These are phyloP conservation scores for Syncephalastrum sp. DNA, from an alignment of 371 early-diverging fungal species.

Conservation along the genomic window DNA sequence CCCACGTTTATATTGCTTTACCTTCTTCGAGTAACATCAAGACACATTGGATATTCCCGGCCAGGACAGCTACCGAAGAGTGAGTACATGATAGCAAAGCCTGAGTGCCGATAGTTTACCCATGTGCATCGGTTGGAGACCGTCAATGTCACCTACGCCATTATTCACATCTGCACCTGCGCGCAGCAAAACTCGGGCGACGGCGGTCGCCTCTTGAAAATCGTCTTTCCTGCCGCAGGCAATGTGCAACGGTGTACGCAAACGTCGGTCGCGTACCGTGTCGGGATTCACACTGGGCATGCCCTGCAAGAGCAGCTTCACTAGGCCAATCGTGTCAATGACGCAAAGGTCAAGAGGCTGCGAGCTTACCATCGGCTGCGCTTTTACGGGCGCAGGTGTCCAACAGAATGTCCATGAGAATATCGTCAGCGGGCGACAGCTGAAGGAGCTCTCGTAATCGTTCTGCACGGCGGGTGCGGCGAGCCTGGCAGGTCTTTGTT, in stretches of 20 bases:
- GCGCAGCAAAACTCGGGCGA: constrained; percentile 35
- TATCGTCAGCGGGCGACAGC: constrained; percentile 24
- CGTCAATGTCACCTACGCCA: constrained; percentile 49
- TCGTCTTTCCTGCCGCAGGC: constrained; percentile 45
- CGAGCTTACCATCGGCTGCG: constrained; percentile 29
- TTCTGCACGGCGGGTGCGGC: constrained; percentile 22
- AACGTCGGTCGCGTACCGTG: constrained; percentile 38
- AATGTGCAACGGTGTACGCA: constrained; percentile 49
- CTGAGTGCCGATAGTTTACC: constrained; percentile 19
- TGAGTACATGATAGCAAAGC: background rate
- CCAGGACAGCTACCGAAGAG: constrained; percentile 35
- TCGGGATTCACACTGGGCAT: constrained; percentile 37
- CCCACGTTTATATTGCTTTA: constrained; percentile 15
- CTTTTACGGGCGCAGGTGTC: constrained; percentile 40
- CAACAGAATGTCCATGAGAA: constrained; percentile 33
- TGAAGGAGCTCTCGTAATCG: constrained; percentile 33
- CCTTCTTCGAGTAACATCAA: constrained; percentile 46
- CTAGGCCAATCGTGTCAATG: constrained; percentile 12
- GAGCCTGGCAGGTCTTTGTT: constrained; percentile 29
- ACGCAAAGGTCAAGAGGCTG: background rate
- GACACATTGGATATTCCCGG: constrained; percentile 47
- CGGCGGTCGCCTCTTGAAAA: constrained; percentile 26
- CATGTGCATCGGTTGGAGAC: constrained; percentile 47
- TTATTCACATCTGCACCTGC: constrained; percentile 49
- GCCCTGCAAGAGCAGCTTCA: constrained; percentile 28